These are phyloP conservation scores for Wickerhamiella occidentalis DNA, from an alignment of 805 yeast species.

Conservation along the genomic window DNA sequence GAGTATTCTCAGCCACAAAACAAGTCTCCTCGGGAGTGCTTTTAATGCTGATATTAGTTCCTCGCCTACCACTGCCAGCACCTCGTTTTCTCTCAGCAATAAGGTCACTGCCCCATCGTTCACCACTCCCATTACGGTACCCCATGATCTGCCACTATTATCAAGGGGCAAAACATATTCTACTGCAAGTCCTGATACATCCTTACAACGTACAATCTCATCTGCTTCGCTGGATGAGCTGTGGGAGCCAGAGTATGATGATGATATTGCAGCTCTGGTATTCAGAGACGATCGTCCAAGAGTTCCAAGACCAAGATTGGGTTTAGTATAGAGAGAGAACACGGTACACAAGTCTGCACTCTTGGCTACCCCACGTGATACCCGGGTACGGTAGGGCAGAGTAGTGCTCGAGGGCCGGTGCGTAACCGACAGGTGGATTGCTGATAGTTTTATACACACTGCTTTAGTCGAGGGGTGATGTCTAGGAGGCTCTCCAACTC, in stretches of 20 bases:
- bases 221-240: conserved; percentile 3
- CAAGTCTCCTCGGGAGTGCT: not conserved
- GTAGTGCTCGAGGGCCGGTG: too few species aligned
- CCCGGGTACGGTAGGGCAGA: too few species aligned
- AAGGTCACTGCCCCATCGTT: not conserved
- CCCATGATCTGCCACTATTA: not conserved
- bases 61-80: not conserved
- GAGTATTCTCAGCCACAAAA: not conserved
- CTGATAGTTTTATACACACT: too few species aligned
- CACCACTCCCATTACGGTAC: not conserved
- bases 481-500: too few species aligned
- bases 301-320: too few species aligned
- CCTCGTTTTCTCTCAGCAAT: not conserved
- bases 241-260: conserved; percentile 12
- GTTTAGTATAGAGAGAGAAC: too few species aligned
- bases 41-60: not conserved
- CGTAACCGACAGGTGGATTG: too few species aligned
- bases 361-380: too few species aligned
- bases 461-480: too few species aligned
- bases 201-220: not conserved
- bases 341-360: too few species aligned
- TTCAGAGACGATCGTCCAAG: not conserved
- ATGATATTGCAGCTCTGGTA: conserved; percentile 7
- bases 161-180: not conserved
- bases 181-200: not conserved